Conservation (phyloP, 108 stramenopile species). For the Skeletonema marinoi region DNA sequence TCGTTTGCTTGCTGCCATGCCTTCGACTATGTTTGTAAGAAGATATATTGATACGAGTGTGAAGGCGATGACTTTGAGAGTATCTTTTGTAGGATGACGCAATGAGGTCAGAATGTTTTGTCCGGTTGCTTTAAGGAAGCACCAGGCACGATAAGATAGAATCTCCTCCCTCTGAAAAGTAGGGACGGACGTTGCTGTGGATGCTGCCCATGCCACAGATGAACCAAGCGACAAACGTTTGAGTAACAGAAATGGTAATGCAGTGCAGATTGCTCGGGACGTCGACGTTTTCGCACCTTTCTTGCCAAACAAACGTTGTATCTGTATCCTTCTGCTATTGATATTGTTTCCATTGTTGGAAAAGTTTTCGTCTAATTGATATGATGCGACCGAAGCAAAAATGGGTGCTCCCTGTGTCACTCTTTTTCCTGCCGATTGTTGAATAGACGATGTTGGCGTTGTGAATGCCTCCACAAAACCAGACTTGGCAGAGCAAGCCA, state of each 20-base stretch:
- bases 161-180: not conserved
- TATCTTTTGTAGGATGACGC: not conserved
- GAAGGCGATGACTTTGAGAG: not conserved
- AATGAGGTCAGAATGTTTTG: not conserved
- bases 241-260: not conserved
- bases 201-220: constrained; percentile 1
- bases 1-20: constrained; percentile 27
- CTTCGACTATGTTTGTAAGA: constrained; percentile 10
- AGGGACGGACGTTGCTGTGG: not conserved
- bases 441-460: not conserved
- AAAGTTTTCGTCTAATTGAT: not conserved
- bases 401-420: not conserved
- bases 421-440: not conserved
- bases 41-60: not conserved
- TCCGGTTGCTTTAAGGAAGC: not conserved
- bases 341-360: not conserved
- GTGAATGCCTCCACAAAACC: not conserved
- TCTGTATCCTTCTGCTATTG: not conserved
- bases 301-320: not conserved
- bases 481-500: not conserved
- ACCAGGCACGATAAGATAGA: not conserved
- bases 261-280: not conserved
- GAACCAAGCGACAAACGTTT: not conserved
- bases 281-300: not conserved
- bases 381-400: not conserved